Evolutionary conservation across 2,329 filamentous ascomycete genomes (phyloP).

Genomic region (Metarhizium humberi): DNA sequence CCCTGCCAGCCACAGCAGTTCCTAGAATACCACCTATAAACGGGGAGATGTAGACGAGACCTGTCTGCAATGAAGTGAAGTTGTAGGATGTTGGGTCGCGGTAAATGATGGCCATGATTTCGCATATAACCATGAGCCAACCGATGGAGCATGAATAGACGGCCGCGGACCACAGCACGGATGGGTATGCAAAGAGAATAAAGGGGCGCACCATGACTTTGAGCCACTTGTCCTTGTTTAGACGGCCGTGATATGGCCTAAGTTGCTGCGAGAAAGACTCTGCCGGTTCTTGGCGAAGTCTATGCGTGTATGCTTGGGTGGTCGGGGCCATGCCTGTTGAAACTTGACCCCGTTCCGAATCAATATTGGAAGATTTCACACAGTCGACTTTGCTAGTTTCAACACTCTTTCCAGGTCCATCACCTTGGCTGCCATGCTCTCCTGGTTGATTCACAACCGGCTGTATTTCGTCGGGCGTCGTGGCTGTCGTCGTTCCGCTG

Average conservation of each 20-base stretch:
- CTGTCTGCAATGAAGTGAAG: constrained; percentile 71
- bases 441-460: no score
- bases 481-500: not conserved
- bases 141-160: constrained; percentile 84
- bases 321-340: constrained; percentile 23
- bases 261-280: constrained; percentile 61
- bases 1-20: constrained; percentile 78
- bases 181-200: constrained; percentile 77
- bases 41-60: constrained; percentile 80
- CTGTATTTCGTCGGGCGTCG: not conserved
- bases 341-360: constrained; percentile 32
- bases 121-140: constrained; percentile 92
- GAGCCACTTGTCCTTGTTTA: constrained; percentile 71
- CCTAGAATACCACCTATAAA: constrained; percentile 84
- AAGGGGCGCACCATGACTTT: constrained; percentile 72
- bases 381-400: not conserved
- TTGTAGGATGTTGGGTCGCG: constrained; percentile 61
- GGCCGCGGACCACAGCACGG: constrained; percentile 78
- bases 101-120: constrained; percentile 76
- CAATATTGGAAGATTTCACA: constrained; percentile 18
- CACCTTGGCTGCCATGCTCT: no score
- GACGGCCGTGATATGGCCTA: constrained; percentile 65
- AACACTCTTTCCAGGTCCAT: not conserved
- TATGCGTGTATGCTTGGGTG: constrained; percentile 55
- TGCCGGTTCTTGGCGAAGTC: constrained; percentile 55